These are phyloP conservation scores for Cronartium quercuum DNA, from an alignment of 1,284 basidiomycete genomes.

Conservation along the genomic window DNA sequence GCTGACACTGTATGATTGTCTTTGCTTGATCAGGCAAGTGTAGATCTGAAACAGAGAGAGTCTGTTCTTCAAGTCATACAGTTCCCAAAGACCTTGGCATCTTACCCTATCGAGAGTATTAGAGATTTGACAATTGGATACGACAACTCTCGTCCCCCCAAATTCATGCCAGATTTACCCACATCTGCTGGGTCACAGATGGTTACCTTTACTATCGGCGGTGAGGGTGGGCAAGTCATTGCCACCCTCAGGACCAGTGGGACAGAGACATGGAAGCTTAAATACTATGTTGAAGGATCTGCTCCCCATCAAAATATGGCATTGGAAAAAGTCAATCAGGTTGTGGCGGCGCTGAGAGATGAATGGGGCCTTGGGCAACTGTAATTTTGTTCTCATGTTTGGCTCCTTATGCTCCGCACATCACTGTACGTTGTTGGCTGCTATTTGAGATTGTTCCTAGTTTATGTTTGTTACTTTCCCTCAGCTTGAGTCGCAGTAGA, in stretches of 20 bases:
- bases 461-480: no score
- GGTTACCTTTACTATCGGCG: slow-evolving; percentile 64
- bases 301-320: neutral
- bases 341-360: slow-evolving; percentile 18
- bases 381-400: neutral
- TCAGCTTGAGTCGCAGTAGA: no score
- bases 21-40: neutral
- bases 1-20: neutral
- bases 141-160: slow-evolving; percentile 59
- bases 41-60: neutral
- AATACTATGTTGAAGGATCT: slow-evolving; percentile 25
- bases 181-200: slow-evolving; percentile 67
- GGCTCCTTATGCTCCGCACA: no score
- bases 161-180: slow-evolving; percentile 61
- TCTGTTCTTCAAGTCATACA: neutral
- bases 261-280: slow-evolving; percentile 55
- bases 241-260: slow-evolving; percentile 65
- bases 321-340: slow-evolving; percentile 5
- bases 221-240: slow-evolving; percentile 56
- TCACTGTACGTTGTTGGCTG: no score
- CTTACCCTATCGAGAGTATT: slow-evolving; percentile 58
- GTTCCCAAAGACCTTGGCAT: slow-evolving; percentile 58
- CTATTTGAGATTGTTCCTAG: no score
- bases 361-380: slow-evolving; percentile 19
- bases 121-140: slow-evolving; percentile 62